Evolutionary conservation across 1,139 yeast genomes (phyloP).

Genomic region (Scheffersomyces parashehatae): DNA sequence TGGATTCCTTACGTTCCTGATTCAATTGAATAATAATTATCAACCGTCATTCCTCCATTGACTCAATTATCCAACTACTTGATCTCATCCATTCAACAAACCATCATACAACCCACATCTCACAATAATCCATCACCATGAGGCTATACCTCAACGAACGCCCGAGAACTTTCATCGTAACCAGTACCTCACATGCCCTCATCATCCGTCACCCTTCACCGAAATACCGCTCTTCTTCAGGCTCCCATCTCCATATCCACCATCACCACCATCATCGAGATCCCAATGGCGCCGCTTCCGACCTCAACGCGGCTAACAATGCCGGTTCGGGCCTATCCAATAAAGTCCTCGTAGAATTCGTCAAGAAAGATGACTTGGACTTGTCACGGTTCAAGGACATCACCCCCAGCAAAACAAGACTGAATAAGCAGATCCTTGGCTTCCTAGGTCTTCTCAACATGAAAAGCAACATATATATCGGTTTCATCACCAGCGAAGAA

Average conservation of each 20-base stretch:
- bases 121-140: slow-evolving; percentile 28
- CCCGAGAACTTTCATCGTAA: slow-evolving; percentile 58
- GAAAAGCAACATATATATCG: slow-evolving; percentile 56
- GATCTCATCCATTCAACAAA: background rate
- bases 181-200: slow-evolving; percentile 49
- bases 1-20: no score
- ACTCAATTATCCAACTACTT: background rate
- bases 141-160: slow-evolving; percentile 49
- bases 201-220: slow-evolving; percentile 50
- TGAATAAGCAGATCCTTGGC: slow-evolving; percentile 45
- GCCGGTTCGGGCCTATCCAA: slow-evolving; percentile 10
- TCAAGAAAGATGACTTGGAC: slow-evolving; percentile 34
- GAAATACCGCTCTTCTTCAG: slow-evolving; percentile 18
- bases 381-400: slow-evolving; percentile 43
- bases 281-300: slow-evolving; percentile 4
- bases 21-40: no score
- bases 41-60: background rate
- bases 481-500: slow-evolving; percentile 56
- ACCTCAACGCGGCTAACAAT: slow-evolving; percentile 1
- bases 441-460: slow-evolving; percentile 60
- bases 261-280: slow-evolving; percentile 18
- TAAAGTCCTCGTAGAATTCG: slow-evolving; percentile 55
- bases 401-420: slow-evolving; percentile 27
- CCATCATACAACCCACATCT: background rate
- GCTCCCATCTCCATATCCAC: slow-evolving; percentile 34